Evolutionary conservation across 345 rosid genomes (phyloP), one percentile per base, ranked within the genome.

Genomic region (Eucalyptus microcorys): DNA sequence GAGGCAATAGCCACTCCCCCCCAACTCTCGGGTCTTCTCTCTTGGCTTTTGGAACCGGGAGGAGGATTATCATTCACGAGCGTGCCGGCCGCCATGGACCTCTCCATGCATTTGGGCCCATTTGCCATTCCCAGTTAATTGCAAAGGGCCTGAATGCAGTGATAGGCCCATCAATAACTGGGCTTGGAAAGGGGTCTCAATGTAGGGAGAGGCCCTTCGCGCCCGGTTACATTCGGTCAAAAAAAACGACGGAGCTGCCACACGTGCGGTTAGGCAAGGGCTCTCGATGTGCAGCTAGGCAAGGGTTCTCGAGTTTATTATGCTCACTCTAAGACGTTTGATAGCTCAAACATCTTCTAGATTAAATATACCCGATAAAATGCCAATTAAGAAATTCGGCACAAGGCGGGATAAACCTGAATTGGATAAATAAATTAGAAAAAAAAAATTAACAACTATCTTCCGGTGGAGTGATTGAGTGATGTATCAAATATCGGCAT

Each of bases 341-440:
- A 52, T 52, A 52, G 57, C 57, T 52, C 57, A 3, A 0, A 64
- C 17, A 14, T 64, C 37, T 14, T n/a, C 19, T 13, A 14, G 9
- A 30, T 8, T 37, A n/a, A 14, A 64, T n/a, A 64, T 64, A 14
- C 37, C 37, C 2, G 16, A 14, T 30, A 7, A 64, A n/a, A n/a
- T 64, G 17, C 34, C 5, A 30, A 19, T 3, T 30, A 64, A 64
- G 5, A 64, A 64, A 64, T 64, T 16, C 0, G 2, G 3, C 34
- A n/a, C 8, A 7, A 19, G 4, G 8, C 2, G 1, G 57, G 1
- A 52, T 52, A 52, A 52, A 52, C 24, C 24, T 21, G 0, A 52
- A 52, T 52, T 52, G 57, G 24, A 19, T 19, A 19, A 52, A 52
- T 52, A 52, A 52, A 52, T 19, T 52, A 19, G 24, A 52, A 50